These are phyloP conservation scores for Hymenoscyphus albidus DNA, from an alignment of 2,329 filamentous ascomycete genomes.

Conservation along the genomic window DNA sequence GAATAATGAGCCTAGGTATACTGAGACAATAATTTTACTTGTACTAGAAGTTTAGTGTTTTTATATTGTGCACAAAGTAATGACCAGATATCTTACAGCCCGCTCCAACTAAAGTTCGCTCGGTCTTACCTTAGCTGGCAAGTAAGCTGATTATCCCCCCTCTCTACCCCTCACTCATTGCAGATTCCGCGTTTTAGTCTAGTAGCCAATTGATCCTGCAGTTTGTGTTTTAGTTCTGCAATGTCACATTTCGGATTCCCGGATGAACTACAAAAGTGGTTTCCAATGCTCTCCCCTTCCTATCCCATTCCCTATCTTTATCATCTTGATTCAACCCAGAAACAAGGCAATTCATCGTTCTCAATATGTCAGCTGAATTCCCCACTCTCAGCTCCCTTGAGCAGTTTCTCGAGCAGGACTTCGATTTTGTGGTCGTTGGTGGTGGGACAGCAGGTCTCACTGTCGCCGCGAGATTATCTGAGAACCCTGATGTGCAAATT, in stretches of 20 bases:
- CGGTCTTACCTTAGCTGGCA: too few species aligned
- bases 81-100: too few species aligned
- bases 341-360: too few species aligned
- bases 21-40: too few species aligned
- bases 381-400: constrained; percentile 4
- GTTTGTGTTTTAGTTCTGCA: background rate
- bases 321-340: background rate
- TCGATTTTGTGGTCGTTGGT: constrained; percentile 43
- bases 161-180: too few species aligned
- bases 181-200: too few species aligned
- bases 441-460: constrained; percentile 44
- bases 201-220: too few species aligned
- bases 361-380: background rate
- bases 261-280: background rate
- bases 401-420: constrained; percentile 20
- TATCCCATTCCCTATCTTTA: background rate
- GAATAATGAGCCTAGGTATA: too few species aligned
- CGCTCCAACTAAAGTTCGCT: too few species aligned
- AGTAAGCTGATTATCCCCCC: too few species aligned
- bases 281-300: background rate
- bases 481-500: constrained; percentile 37
- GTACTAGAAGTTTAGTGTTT: too few species aligned
- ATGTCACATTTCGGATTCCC: background rate
- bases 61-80: too few species aligned
- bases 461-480: constrained; percentile 40